Conservation (phyloP, 495 filamentous ascomycete species). For the Neurospora sp. region DNA sequence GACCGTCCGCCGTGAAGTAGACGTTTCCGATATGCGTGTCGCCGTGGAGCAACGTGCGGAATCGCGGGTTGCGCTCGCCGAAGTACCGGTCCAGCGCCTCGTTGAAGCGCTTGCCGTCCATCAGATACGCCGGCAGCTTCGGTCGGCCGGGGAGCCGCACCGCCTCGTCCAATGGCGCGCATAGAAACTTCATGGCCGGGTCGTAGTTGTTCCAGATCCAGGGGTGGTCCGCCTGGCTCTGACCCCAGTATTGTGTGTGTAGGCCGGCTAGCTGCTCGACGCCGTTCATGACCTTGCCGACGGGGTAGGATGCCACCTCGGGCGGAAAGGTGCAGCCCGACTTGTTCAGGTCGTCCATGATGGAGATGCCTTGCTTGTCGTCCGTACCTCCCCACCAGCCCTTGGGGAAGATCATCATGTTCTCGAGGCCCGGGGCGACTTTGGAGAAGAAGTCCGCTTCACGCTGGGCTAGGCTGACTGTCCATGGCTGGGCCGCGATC, state of each 20-base stretch:
- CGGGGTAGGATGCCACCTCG: constrained; percentile 14
- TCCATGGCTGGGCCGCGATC: constrained; percentile 21
- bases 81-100: constrained; percentile 16
- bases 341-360: constrained; percentile 23
- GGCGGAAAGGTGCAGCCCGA: constrained; percentile 20
- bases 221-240: constrained; percentile 11
- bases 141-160: constrained; percentile 11
- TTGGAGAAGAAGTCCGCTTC: constrained; percentile 26
- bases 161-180: constrained; percentile 10
- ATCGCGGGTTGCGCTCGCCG: constrained; percentile 16
- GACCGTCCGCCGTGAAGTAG: constrained; percentile 12
- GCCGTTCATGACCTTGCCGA: constrained; percentile 11
- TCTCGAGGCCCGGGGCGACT: constrained; percentile 18
- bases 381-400: constrained; percentile 24
- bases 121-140: constrained; percentile 12
- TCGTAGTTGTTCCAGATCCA: constrained; percentile 22
- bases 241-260: constrained; percentile 21
- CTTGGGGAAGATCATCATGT: constrained; percentile 16
- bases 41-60: constrained; percentile 17
- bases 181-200: constrained; percentile 11
- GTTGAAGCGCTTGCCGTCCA: constrained; percentile 15
- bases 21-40: constrained; percentile 20
- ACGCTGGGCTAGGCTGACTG: constrained; percentile 22
- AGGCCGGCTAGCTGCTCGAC: constrained; percentile 20
- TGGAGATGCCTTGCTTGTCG: constrained; percentile 20